phyloP scores from a whole-genome alignment of 1,284 basidiomycete species.

The Rhodotorula sp. region DNA sequence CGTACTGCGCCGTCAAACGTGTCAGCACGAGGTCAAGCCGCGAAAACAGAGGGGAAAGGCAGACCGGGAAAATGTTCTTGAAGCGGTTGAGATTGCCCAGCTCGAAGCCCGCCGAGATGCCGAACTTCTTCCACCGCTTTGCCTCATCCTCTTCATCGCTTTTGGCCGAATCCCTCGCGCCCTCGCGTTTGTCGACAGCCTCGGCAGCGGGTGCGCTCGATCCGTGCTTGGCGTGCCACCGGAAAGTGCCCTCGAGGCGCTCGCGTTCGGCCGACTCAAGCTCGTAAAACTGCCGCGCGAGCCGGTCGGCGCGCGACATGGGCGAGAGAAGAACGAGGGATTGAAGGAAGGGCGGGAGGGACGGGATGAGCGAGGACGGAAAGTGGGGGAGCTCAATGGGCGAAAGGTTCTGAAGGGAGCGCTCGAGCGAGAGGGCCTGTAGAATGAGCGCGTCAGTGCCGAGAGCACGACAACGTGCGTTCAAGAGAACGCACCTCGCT shows the following conservation, averaged over 20 bases:
- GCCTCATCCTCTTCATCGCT: conserved; percentile 8
- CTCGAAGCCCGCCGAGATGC: conserved; percentile 93
- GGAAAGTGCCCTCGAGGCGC: conserved; percentile 86
- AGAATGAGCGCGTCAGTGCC: not conserved
- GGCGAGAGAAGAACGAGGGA: conserved; percentile 62
- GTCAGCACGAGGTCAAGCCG: not conserved
- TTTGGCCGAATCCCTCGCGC: not conserved
- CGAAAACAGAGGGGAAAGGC: conserved; percentile 36
- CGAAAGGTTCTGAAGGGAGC: conserved; percentile 63
- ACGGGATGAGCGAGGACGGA: conserved; percentile 21
- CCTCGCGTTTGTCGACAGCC: not conserved
- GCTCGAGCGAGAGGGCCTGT: conserved; percentile 44
- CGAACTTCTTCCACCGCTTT: conserved; percentile 71
- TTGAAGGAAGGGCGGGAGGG: conserved; percentile 79
- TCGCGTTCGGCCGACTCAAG: conserved; percentile 88
- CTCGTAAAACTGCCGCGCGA: conserved; percentile 87
- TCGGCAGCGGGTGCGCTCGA: not conserved
- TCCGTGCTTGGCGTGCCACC: conserved; percentile 68
- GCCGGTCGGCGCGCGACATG: conserved; percentile 68
- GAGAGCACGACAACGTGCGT: not conserved
- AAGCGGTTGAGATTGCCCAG: conserved; percentile 82
- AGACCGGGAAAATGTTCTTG: conserved; percentile 58
- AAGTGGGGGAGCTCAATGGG: conserved; percentile 68
- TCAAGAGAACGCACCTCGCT: conserved; percentile 58
- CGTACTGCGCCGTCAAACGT: conserved; percentile 35